Base-by-base conservation (phyloP, 768 basidiomycete species). In the Tylopilus intermedius region DNA sequence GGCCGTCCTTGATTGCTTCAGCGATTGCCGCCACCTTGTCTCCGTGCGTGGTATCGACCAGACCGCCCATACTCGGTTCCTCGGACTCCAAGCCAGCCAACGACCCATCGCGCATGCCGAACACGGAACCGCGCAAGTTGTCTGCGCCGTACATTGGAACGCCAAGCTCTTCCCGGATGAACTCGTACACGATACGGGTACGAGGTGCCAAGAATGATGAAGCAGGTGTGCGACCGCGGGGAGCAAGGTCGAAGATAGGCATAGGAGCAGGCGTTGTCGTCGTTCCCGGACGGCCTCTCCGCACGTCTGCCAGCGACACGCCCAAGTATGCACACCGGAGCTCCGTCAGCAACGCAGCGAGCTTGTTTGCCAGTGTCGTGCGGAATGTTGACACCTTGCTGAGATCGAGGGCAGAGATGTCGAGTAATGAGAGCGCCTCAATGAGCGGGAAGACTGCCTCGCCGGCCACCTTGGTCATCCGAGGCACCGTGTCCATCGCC, bases 141-240 rank as follows among this genome's bases (percentile, higher is more conserved):
- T 89, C 87, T 8, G 77, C 73, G 14, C 90, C 90, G 57, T 90
- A 82, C 87, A 90, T 92, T 58, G 74, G 73, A 55, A 92, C 80
- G n/a, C 87, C 88, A 27, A 93, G 72, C 8, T 76, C 78, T 21
- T 79, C 54, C 32, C 91, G 76, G 5, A 94, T 79, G 56, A 83
- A 94, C 65, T 88, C 83, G 67, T 94, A 94, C 22, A 93, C 67
- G 5, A 80, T 72, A 10, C 81, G 76, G 4, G 89, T 90, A 15
- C 68, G 61, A 0, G 68, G 59, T 0, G 68, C 64, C 38, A 94
- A 76, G 68, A 75, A 82, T 9, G 62, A 61, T 55, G 82, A 80
- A 2, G 91, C 90, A 1, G 90, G 90, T 6, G 86, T 76, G 8
- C 72, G 62, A 3, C 86, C 88, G 4, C 67, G 69, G 26, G 77